A percentile compares a stretch with the other conserved stretches of the same genome.
Conservation (phyloP, 805 yeast genomes). For the Candida chauliodis region DNA sequence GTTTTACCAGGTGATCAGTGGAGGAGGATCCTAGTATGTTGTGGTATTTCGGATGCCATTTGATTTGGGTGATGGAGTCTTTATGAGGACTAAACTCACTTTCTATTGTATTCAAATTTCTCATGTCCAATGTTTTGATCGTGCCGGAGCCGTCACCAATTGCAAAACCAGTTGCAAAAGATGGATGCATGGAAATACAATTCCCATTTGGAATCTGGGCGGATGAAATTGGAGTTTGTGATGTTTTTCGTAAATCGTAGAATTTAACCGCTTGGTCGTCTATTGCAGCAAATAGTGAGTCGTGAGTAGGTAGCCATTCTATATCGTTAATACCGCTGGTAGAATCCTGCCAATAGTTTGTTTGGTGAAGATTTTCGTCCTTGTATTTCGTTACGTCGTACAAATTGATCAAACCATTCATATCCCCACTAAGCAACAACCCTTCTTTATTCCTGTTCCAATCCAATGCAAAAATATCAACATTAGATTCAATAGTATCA, state of each 20-base stretch:
- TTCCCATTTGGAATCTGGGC: constrained; percentile 41
- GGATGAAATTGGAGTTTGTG: not conserved
- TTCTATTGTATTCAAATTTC: constrained; percentile 25
- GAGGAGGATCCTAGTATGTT: constrained; percentile 62
- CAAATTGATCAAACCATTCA: constrained; percentile 58
- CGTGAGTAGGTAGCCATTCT: constrained; percentile 64
- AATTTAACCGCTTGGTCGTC: constrained; percentile 54
- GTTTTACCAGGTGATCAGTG: constrained; percentile 58
- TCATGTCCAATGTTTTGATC: constrained; percentile 62
- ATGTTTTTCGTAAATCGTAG: constrained; percentile 48
- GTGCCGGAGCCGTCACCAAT: constrained; percentile 63
- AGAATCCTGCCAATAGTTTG: not conserved
- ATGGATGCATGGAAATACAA: constrained; percentile 57
- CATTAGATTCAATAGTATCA: constrained; percentile 20
- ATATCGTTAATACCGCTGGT: constrained; percentile 68
- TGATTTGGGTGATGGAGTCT: constrained; percentile 58
- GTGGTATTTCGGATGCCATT: constrained; percentile 65
- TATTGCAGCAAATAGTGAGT: constrained; percentile 60
- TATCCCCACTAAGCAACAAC: constrained; percentile 53
- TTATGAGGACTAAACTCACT: constrained; percentile 29
- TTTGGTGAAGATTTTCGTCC: constrained; percentile 1
- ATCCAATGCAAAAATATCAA: constrained; percentile 65
- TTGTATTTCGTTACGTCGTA: constrained; percentile 60
- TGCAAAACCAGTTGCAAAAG: constrained; percentile 54
- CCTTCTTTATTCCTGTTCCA: constrained; percentile 75